phyloP scores from a whole-genome alignment of 352 stramenopile species.

The Phytophthora tentaculata region DNA sequence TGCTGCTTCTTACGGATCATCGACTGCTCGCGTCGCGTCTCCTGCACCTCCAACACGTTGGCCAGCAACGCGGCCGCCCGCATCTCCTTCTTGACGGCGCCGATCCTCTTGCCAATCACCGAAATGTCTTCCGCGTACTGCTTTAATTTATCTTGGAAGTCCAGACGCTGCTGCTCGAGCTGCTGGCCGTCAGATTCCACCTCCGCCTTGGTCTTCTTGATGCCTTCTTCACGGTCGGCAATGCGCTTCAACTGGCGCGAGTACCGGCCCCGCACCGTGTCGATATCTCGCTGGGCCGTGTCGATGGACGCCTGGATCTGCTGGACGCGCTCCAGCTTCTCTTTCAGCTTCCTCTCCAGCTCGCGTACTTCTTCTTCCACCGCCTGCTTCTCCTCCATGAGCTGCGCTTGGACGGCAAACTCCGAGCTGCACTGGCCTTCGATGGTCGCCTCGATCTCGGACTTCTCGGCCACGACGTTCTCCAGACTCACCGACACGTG shows the following conservation, averaged over 20 bases:
- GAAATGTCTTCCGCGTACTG: conserved; percentile 57
- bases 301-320: conserved; percentile 74
- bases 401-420: conserved; percentile 51
- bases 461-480: conserved; percentile 72
- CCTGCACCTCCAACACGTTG: conserved; percentile 74
- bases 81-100: conserved; percentile 71
- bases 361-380: conserved; percentile 81
- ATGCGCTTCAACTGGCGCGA: conserved; percentile 84
- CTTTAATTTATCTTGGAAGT: conserved; percentile 62
- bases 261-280: conserved; percentile 74
- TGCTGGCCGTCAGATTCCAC: conserved; percentile 74
- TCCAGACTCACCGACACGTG: conserved; percentile 78
- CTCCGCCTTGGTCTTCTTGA: conserved; percentile 76
- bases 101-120: conserved; percentile 68
- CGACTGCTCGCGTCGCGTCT: conserved; percentile 68
- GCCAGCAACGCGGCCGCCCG: conserved; percentile 65
- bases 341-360: conserved; percentile 69
- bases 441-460: conserved; percentile 80
- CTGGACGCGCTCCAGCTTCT: conserved; percentile 61
- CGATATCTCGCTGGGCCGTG: conserved; percentile 77
- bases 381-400: conserved; percentile 61
- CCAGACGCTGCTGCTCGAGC: conserved; percentile 57
- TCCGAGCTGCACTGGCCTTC: conserved; percentile 78
- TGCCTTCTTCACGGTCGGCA: conserved; percentile 71
- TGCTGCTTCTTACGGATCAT: conserved; percentile 81